These are phyloP conservation scores for Mycena sanguinolenta DNA, from an alignment of 768 basidiomycete species.

Conservation along the genomic window DNA sequence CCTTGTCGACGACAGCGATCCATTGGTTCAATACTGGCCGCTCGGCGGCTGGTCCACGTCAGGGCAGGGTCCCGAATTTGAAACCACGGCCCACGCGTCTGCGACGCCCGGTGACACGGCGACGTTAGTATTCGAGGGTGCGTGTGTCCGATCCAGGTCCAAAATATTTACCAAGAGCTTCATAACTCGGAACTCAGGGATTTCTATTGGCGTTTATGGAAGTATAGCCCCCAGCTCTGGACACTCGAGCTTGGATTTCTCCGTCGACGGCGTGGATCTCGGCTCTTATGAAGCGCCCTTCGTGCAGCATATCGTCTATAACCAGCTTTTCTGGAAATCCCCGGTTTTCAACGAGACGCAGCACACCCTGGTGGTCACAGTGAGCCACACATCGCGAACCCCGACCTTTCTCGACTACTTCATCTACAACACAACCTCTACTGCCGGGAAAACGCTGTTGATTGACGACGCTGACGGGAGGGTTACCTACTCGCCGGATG, in stretches of 20 bases:
- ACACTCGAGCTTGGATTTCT: neutral
- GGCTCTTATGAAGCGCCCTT: neutral
- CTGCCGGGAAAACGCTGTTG: no score
- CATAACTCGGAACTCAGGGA: neutral
- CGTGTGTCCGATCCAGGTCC: neutral
- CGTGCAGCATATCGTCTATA: neutral
- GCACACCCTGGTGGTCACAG: constrained; percentile 7
- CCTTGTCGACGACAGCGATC: constrained; percentile 16
- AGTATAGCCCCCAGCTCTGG: neutral
- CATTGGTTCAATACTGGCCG: neutral
- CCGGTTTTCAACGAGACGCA: neutral
- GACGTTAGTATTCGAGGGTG: constrained; percentile 8
- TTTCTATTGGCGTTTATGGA: no score
- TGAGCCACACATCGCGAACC: neutral
- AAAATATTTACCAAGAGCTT: no score
- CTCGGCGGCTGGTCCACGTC: neutral
- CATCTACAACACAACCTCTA: no score
- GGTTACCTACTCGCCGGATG: no score
- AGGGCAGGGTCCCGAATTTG: neutral
- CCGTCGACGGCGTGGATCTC: neutral
- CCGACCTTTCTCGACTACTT: constrained; percentile 7
- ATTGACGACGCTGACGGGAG: no score
- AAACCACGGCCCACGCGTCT: neutral
- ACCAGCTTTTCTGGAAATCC: constrained; percentile 13
- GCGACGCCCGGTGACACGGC: neutral